phyloP scores from a whole-genome alignment of 306 rosid genomes.

The Cicer cuneatum region DNA sequence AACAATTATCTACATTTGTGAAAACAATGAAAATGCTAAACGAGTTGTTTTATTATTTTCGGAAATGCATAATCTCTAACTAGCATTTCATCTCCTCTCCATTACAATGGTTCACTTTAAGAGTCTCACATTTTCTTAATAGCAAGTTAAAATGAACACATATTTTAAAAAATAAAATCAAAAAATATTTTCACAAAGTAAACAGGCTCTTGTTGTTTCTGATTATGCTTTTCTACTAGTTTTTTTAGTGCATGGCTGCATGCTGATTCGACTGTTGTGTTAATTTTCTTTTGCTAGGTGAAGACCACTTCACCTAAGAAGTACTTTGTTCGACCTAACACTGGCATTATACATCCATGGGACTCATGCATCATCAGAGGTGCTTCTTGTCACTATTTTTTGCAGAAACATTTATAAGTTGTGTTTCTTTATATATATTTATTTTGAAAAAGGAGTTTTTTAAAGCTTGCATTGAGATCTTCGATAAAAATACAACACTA shows the following conservation, averaged over 20 bases:
- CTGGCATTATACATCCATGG: slow-evolving; percentile 82
- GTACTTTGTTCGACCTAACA: slow-evolving; percentile 94
- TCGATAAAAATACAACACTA: slow-evolving; percentile 1
- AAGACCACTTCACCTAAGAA: slow-evolving; percentile 96
- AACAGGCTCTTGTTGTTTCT: background rate
- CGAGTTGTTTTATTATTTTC: no score
- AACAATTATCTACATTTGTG: no score
- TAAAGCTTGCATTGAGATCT: slow-evolving; percentile 12
- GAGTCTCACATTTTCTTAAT: no score
- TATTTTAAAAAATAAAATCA: no score
- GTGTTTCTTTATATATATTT: background rate
- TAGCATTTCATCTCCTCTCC: no score
- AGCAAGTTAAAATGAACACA: no score
- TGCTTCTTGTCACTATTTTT: slow-evolving; percentile 48
- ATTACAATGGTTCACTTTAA: no score
- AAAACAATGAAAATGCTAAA: no score
- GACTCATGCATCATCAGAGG: slow-evolving; percentile 91
- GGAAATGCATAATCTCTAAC: no score
- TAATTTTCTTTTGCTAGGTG: slow-evolving; percentile 58
- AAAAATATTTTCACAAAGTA: no score
- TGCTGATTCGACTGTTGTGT: slow-evolving; percentile 14
- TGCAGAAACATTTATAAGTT: background rate
- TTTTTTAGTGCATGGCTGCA: background rate
- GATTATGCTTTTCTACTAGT: slow-evolving; percentile 25
- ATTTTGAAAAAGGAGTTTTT: background rate